Percentiles rank a stretch among this genome's conserved stretches.
These are phyloP conservation scores for Zygosaccharomyces sapae DNA, from an alignment of 1,139 yeast genomes.

Conservation along the genomic window DNA sequence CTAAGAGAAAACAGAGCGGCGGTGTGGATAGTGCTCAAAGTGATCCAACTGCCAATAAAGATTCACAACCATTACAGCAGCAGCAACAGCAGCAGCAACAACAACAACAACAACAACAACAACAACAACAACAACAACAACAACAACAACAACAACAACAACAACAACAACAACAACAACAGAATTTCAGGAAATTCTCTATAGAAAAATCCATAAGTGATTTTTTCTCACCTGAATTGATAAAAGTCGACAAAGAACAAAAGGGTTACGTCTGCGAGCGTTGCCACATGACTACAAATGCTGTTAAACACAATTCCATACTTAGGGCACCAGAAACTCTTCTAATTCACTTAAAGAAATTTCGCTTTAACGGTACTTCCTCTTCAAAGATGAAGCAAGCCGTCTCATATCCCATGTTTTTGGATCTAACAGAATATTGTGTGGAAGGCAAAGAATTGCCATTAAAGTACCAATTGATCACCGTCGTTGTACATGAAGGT, in stretches of 20 bases:
- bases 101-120: no score
- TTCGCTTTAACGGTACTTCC: slow-evolving; percentile 73
- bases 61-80: background rate
- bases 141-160: no score
- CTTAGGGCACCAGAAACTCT: slow-evolving; percentile 84
- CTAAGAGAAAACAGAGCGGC: slow-evolving; percentile 43
- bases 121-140: no score
- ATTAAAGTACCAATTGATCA: slow-evolving; percentile 65
- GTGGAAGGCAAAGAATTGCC: slow-evolving; percentile 37
- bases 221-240: slow-evolving; percentile 74
- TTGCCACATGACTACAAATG: slow-evolving; percentile 73
- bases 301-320: slow-evolving; percentile 69
- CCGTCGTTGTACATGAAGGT: slow-evolving; percentile 92
- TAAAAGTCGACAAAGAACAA: slow-evolving; percentile 62
- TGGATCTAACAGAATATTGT: slow-evolving; percentile 63
- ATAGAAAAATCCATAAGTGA: slow-evolving; percentile 71
- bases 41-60: slow-evolving; percentile 3
- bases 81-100: slow-evolving; percentile 14
- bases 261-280: slow-evolving; percentile 82
- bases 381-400: slow-evolving; percentile 86
- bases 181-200: slow-evolving; percentile 53
- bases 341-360: slow-evolving; percentile 81
- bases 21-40: slow-evolving; percentile 5
- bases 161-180: no score
- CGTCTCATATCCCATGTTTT: slow-evolving; percentile 70